These are phyloP conservation scores for Houttuynia cordata DNA, from an alignment of 164 flowering plant genomes.

Conservation along the genomic window DNA sequence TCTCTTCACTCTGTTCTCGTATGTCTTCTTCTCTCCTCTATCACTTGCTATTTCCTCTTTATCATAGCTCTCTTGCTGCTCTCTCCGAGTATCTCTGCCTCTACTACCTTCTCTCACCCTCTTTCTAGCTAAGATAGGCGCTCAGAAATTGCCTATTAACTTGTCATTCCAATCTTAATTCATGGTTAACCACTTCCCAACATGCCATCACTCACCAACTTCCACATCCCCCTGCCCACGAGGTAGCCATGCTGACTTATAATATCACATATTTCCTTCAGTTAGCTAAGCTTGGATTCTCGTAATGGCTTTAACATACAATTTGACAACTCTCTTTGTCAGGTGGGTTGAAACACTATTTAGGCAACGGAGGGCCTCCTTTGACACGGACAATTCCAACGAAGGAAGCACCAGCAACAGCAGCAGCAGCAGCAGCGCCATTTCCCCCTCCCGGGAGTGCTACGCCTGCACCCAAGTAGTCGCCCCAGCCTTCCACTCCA, in stretches of 20 bases:
- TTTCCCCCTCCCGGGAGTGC: constrained; percentile 47
- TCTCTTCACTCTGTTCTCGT: no score
- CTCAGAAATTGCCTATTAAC: no score
- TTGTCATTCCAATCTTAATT: constrained; percentile 1
- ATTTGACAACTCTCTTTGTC: background rate
- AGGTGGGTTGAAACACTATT: constrained; percentile 5
- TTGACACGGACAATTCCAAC: background rate
- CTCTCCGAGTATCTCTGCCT: no score
- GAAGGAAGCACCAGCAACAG: no score
- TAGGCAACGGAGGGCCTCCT: background rate
- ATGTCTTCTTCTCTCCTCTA: no score
- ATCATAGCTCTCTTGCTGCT: no score
- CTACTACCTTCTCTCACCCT: no score
- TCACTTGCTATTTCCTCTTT: background rate
- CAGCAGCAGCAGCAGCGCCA: constrained; percentile 1
- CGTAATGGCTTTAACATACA: background rate
- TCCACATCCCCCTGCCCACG: constrained; percentile 6
- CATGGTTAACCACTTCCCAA: constrained; percentile 2
- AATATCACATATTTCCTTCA: no score
- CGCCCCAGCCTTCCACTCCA: constrained; percentile 89
- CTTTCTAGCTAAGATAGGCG: no score
- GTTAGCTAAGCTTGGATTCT: no score
- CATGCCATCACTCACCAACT: background rate
- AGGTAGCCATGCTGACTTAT: background rate
- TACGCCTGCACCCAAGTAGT: constrained; percentile 92